Evolutionary conservation across 768 basidiomycete genomes (phyloP).

Genomic region (Panaeolus cyanescens): DNA sequence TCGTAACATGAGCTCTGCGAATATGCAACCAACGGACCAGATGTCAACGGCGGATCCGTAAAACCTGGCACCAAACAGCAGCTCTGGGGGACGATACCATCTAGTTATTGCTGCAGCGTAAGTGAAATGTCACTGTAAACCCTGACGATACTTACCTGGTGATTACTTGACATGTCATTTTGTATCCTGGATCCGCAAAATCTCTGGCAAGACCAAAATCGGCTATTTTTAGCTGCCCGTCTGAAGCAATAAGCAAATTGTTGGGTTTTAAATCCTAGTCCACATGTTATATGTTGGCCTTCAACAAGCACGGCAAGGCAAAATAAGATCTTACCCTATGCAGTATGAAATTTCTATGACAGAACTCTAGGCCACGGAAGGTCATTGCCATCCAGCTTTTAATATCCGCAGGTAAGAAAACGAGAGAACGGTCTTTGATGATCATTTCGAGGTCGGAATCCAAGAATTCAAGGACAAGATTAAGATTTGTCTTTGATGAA

Average conservation of each 20-base stretch:
- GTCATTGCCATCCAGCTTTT: constrained; percentile 99
- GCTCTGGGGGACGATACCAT: constrained; percentile 98
- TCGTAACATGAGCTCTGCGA: constrained; percentile 95
- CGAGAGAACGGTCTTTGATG: constrained; percentile 89
- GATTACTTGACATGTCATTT: constrained; percentile 99
- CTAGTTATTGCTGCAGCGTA: constrained; percentile 42
- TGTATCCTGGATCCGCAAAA: constrained; percentile 91
- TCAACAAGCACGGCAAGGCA: neutral
- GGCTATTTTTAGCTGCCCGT: constrained; percentile 93
- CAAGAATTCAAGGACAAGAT: constrained; percentile 95
- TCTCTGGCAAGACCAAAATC: constrained; percentile 99
- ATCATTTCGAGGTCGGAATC: constrained; percentile 96
- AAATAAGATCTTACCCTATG: constrained; percentile 68
- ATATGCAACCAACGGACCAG: constrained; percentile 98
- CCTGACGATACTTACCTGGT: constrained; percentile 66
- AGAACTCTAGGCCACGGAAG: constrained; percentile 96
- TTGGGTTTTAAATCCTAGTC: constrained; percentile 95
- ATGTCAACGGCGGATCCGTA: constrained; percentile 93
- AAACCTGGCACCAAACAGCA: constrained; percentile 87
- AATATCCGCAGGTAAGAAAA: constrained; percentile 94
- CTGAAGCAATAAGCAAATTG: constrained; percentile 90
- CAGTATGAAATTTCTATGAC: constrained; percentile 91
- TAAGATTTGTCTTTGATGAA: constrained; percentile 94
- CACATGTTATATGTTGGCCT: constrained; percentile 1
- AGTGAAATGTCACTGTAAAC: constrained; percentile 5